Evolutionary conservation across 805 yeast species (phyloP), one percentile per base, ranked within the genome.

Genomic region (Nakazawaea molendinolei): DNA sequence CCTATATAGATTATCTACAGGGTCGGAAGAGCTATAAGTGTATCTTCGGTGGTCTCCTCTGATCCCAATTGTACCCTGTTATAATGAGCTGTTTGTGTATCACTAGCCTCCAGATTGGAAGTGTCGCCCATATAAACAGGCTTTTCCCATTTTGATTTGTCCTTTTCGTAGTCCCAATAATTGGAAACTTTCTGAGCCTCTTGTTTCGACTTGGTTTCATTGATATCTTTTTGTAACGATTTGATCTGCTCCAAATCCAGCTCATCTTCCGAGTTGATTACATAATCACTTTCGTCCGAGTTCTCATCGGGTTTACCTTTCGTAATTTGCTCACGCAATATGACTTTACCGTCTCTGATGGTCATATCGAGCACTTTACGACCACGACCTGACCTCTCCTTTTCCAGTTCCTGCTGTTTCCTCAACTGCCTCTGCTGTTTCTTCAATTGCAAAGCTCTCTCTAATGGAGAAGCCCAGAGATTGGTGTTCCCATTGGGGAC

Each of bases 391-490:
- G 71, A 53, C 25, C 86, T 61, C 22, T 71, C 73, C 33, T 61
- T 61, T 28, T 76, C 80, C 24, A 65, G 56, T 31, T 72, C 74
- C 40, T 83, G 83, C 50, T 75, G 68, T 41, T 75, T 76, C 8
- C 89, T 65, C 40, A 78, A 53, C 41, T 75, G 79, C 40, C 79
- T 71, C 50, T 92, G 97, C 53, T 89, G 97, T 46, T 76, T 76
- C 54, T 87, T 86, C 48, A 92, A 61, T 52, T 85, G 86, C 39
- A 86, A 63, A 0, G 97, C 97, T 46, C 92, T 74, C 48, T 94
- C 97, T 36, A 79, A 69, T 0, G 81, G 79, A 1, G 95, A 79
- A 0, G 95, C 78, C 97, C 98, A 92, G 43, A 80, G 62, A 45
- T 74, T 80, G 1, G 70, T 59, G 3, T 63, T 62, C 0, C 86